A percentile compares a stretch with the other conserved stretches of the same genome.
Conservation (phyloP, 192 early-diverging fungal genomes). For the Chytriomyces sp. region DNA sequence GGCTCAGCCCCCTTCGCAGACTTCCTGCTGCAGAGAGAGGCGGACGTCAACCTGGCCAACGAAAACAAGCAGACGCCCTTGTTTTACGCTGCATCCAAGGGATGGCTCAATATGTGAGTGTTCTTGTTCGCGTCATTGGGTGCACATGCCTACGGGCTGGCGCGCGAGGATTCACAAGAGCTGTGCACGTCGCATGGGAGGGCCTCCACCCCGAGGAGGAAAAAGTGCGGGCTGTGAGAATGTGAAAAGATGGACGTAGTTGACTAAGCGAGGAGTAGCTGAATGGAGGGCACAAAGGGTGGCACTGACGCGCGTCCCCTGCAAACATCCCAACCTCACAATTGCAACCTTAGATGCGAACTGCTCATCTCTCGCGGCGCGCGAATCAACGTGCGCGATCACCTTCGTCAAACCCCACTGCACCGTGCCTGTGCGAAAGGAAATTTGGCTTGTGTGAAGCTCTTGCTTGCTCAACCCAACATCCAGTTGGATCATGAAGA, state of each 20-base stretch:
- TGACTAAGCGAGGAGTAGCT: too few relatives aligned
- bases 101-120: slow-evolving; percentile 28
- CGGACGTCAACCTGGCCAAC: slow-evolving; percentile 33
- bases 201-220: too few relatives aligned
- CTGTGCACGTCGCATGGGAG: neutral
- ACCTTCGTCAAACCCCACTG: slow-evolving; percentile 39
- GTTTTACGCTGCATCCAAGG: slow-evolving; percentile 50
- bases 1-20: slow-evolving; percentile 32
- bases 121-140: neutral
- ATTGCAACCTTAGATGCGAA: slow-evolving; percentile 13
- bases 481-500: slow-evolving; percentile 27
- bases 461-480: slow-evolving; percentile 26
- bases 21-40: slow-evolving; percentile 25
- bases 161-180: neutral
- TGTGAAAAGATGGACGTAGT: too few relatives aligned
- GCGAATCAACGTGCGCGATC: slow-evolving; percentile 29
- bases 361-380: slow-evolving; percentile 30
- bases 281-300: too few relatives aligned
- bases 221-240: too few relatives aligned
- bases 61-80: slow-evolving; percentile 39
- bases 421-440: slow-evolving; percentile 40
- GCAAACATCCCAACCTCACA: neutral
- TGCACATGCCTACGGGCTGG: neutral
- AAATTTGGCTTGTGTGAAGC: slow-evolving; percentile 13
- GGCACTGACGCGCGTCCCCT: neutral